phyloP scores from a whole-genome alignment of 169 alveolate species.

The Eimeria maxima region DNA sequence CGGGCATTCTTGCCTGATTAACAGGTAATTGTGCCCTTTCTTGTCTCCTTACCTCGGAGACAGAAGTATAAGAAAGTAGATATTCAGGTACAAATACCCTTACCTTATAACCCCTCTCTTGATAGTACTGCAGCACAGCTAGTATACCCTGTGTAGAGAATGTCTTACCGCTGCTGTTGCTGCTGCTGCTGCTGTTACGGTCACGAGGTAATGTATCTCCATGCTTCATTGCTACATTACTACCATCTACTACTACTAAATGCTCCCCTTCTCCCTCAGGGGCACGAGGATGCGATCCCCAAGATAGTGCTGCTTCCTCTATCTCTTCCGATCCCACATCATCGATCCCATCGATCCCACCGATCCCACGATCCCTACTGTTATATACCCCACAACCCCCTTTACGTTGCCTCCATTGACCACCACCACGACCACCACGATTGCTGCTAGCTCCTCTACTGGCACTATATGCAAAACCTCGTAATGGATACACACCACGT shows the following conservation, averaged over 20 bases:
- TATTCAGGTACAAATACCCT: constrained; percentile 84
- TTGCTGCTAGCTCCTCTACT: background rate
- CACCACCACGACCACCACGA: too few relatives aligned
- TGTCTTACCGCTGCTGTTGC: background rate
- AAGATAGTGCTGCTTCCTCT: background rate
- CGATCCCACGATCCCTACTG: background rate
- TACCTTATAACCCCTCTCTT: constrained; percentile 71
- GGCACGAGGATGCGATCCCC: constrained; percentile 49
- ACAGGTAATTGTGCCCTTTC: constrained; percentile 11
- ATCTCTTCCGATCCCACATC: background rate
- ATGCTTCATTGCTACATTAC: constrained; percentile 84
- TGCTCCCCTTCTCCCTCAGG: constrained; percentile 49
- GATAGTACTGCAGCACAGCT: constrained; percentile 46
- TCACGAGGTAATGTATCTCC: constrained; percentile 61
- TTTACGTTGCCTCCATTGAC: too few relatives aligned
- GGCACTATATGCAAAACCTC: too few relatives aligned
- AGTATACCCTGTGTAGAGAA: constrained; percentile 71
- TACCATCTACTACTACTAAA: constrained; percentile 82
- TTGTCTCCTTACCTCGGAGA: constrained; percentile 80
- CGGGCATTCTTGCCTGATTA: constrained; percentile 63
- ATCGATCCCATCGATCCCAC: too few relatives aligned
- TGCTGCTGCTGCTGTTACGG: too few relatives aligned
- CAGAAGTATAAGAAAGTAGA: constrained; percentile 51
- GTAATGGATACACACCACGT: too few relatives aligned
- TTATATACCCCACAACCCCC: background rate